Evolutionary conservation across 2,329 filamentous ascomycete genomes (phyloP).

Genomic region (Apiospora sp.): DNA sequence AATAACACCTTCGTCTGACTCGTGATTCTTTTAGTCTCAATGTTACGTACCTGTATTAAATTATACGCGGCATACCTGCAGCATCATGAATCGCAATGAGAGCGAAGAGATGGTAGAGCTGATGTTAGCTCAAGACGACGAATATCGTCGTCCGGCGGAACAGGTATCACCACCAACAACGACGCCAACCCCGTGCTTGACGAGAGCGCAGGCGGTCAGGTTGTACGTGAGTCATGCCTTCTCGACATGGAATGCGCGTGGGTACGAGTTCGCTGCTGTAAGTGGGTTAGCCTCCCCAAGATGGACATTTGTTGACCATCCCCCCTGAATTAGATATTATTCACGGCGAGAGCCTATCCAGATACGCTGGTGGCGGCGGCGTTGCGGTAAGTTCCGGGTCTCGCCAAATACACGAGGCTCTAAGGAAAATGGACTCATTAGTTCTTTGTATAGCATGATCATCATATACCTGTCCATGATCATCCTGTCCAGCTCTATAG

Average conservation of each 20-base stretch:
- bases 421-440: background rate
- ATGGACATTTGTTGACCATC: background rate
- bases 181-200: conserved; percentile 34
- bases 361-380: conserved; percentile 50
- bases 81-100: background rate
- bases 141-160: background rate
- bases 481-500: conserved; percentile 49
- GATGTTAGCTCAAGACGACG: background rate
- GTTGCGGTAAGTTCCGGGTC: conserved; percentile 42
- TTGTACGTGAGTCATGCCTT: conserved; percentile 62
- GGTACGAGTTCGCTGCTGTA: conserved; percentile 64
- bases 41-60: background rate
- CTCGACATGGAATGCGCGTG: conserved; percentile 64
- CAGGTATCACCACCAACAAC: background rate
- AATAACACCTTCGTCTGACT: background rate
- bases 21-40: background rate
- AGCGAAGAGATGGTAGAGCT: background rate
- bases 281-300: conserved; percentile 38
- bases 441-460: conserved; percentile 38
- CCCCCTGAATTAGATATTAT: conserved; percentile 52
- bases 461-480: conserved; percentile 49
- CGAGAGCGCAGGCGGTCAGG: conserved; percentile 45
- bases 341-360: conserved; percentile 59
- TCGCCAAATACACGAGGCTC: background rate
- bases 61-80: background rate